Percentiles rank a stretch among this genome's conserved stretches.
These are phyloP conservation scores for Cephaloascus fragrans DNA, from an alignment of 805 yeast genomes.

Conservation along the genomic window DNA sequence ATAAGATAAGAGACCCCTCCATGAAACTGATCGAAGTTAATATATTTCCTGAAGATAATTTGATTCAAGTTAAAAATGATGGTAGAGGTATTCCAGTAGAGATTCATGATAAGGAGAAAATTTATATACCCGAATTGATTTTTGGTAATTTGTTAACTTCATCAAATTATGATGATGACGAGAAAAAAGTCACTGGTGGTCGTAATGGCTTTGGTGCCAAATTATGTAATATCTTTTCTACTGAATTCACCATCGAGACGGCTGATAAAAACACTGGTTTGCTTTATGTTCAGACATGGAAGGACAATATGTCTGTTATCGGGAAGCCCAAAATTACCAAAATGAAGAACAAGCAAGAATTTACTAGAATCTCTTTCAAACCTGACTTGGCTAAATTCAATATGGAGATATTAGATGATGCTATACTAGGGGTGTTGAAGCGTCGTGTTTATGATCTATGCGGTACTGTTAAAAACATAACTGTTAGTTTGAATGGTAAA, in stretches of 20 bases:
- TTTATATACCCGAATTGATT: slow-evolving; percentile 91
- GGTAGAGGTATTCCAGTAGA: slow-evolving; percentile 95
- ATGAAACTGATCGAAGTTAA: slow-evolving; percentile 84
- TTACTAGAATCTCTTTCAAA: slow-evolving; percentile 76
- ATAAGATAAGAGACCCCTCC: slow-evolving; percentile 86
- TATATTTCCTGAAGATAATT: slow-evolving; percentile 65
- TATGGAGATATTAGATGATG: slow-evolving; percentile 79
- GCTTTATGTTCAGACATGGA: slow-evolving; percentile 78
- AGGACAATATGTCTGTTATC: slow-evolving; percentile 71
- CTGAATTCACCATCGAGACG: slow-evolving; percentile 79
- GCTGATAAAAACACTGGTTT: slow-evolving; percentile 61
- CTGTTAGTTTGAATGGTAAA: slow-evolving; percentile 69
- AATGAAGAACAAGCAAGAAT: slow-evolving; percentile 56
- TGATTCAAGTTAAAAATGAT: slow-evolving; percentile 78
- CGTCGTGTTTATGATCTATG: slow-evolving; percentile 94
- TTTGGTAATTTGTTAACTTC: slow-evolving; percentile 94
- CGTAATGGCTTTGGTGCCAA: slow-evolving; percentile 98
- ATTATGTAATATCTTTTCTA: slow-evolving; percentile 90
- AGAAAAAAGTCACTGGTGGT: slow-evolving; percentile 96
- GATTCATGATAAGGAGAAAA: slow-evolving; percentile 82
- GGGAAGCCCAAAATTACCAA: slow-evolving; percentile 65
- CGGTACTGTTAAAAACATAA: slow-evolving; percentile 82
- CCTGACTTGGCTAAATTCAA: slow-evolving; percentile 82
- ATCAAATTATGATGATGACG: slow-evolving; percentile 90
- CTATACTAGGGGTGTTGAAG: slow-evolving; percentile 71